Evolutionary conservation across 1,139 yeast genomes (phyloP), one percentile per base, ranked within the genome.

Genomic region (Geotrichum restrictum): DNA sequence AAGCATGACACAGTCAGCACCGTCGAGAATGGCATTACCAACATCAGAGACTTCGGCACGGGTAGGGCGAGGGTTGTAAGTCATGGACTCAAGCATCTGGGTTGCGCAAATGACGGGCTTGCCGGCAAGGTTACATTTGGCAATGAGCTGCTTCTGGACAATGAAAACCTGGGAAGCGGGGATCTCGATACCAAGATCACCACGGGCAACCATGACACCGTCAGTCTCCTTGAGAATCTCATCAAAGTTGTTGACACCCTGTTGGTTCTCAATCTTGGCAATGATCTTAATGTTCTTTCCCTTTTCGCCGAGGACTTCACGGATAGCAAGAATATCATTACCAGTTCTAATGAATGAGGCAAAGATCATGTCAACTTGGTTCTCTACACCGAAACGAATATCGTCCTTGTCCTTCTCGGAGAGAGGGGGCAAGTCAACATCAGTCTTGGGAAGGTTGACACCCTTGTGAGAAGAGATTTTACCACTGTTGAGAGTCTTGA

Each of bases 201-300:
- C 99, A 78, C 99, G 85, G 68, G 99, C 99, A 71, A 93, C 98
- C 98, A 93, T 93, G 69, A 93, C 97, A 80, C 98, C 99, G 72
- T 94, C 98, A 59, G 98, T 93, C 74, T 84, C 95, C 67, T 73
- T 74, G 72, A 93, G 83, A 69, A 93, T 93, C 60, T 88, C 97
- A 74, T 93, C 98, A 72, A 93, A 93, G 83, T 93, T 93, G 85
- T 93, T 89, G 69, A 93, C 98, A 80, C 99, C 99, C 78, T 93
- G 99, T 78, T 91, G 97, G 80, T 89, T 91, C 80, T 93, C 99
- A 72, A 93, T 91, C 82, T 93, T 93, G 72, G 91, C 85, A 66
- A 93, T 89, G 74, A 93, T 89, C 80, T 93, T 94, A 73, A 93
- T 88, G 69, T 88, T 86, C 76, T 84, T 85, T 72, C 98, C 98